phyloP scores from a whole-genome alignment of 1,139 yeast species.

The Tardiomyces blankii region DNA sequence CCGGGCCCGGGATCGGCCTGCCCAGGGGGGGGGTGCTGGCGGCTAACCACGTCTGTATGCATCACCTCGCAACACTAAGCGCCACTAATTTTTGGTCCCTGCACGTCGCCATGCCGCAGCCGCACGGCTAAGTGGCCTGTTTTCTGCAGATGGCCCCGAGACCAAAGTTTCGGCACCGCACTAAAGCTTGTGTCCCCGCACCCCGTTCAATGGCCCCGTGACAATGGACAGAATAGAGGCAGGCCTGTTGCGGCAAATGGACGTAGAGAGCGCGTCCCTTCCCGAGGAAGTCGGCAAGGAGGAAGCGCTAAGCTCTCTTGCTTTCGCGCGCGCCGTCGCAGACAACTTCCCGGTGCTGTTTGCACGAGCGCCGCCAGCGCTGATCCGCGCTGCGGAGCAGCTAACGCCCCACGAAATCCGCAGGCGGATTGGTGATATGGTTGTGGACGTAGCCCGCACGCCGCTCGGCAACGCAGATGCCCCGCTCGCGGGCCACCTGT shows the following conservation, averaged over 20 bases:
- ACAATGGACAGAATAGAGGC: background rate
- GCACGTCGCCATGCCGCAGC: no score
- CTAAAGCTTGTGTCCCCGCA: no score
- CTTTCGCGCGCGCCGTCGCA: background rate
- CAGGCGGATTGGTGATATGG: conserved; percentile 8
- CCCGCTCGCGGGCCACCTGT: conserved; percentile 19
- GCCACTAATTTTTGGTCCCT: no score
- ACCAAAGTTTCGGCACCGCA: no score
- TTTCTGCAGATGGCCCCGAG: no score
- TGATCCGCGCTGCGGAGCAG: background rate
- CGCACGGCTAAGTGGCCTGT: no score
- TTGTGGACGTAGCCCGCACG: conserved; percentile 25
- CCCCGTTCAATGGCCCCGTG: background rate
- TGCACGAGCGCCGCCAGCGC: background rate
- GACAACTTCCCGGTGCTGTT: background rate
- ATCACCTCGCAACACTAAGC: no score
- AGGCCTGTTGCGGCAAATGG: conserved; percentile 17
- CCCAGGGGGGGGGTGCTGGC: no score
- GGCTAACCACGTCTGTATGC: no score
- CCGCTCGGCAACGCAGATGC: conserved; percentile 31
- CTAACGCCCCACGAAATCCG: conserved; percentile 7
- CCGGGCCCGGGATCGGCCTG: no score
- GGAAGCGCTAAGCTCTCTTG: conserved; percentile 1
- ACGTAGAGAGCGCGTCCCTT: conserved; percentile 15
- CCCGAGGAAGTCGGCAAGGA: conserved; percentile 11